A percentile compares a stretch with the other conserved stretches of the same genome.
phyloP scores from a whole-genome alignment of 805 yeast genomes.

The Cyberlindnera amylophila region DNA sequence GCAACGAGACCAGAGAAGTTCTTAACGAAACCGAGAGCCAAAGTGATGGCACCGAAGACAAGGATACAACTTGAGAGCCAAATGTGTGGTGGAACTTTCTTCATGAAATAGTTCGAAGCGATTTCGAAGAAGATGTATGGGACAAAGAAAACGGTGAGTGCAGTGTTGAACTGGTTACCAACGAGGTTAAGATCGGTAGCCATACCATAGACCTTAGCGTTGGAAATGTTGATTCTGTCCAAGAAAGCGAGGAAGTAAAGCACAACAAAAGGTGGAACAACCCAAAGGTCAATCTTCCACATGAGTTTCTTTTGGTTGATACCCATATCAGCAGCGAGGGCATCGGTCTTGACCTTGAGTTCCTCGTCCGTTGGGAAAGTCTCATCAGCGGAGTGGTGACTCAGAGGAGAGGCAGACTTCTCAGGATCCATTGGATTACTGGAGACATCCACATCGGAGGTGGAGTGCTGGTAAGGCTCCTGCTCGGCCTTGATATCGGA shows the following conservation, averaged over 20 bases:
- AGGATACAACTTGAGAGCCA: slow-evolving; percentile 34
- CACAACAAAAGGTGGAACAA: slow-evolving; percentile 73
- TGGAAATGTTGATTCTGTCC: slow-evolving; percentile 79
- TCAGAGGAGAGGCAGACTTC: slow-evolving; percentile 4
- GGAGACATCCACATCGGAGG: slow-evolving; percentile 1
- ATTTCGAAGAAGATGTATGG: slow-evolving; percentile 40
- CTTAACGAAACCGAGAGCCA: slow-evolving; percentile 41
- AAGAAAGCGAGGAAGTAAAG: slow-evolving; percentile 73
- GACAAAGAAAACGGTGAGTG: slow-evolving; percentile 44
- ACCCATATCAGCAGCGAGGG: slow-evolving; percentile 41
- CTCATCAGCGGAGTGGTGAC: slow-evolving; percentile 1
- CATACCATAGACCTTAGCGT: slow-evolving; percentile 74
- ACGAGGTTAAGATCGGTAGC: slow-evolving; percentile 47
- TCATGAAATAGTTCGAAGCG: slow-evolving; percentile 37
- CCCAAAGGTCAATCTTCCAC: slow-evolving; percentile 54
- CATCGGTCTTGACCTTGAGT: slow-evolving; percentile 23
- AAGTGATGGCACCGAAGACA: slow-evolving; percentile 39
- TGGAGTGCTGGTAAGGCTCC: slow-evolving; percentile 2
- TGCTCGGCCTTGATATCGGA: background rate
- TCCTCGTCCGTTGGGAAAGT: slow-evolving; percentile 21
- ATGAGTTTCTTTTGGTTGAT: slow-evolving; percentile 53
- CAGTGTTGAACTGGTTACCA: slow-evolving; percentile 40
- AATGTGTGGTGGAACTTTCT: slow-evolving; percentile 36
- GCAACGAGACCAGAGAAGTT: slow-evolving; percentile 44
- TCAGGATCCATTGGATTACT: slow-evolving; percentile 5